Percentiles rank a stretch among this genome's conserved stretches.
These are phyloP conservation scores for Zea luxurians DNA, from an alignment of 176 grass and related monocot genomes.

Conservation along the genomic window DNA sequence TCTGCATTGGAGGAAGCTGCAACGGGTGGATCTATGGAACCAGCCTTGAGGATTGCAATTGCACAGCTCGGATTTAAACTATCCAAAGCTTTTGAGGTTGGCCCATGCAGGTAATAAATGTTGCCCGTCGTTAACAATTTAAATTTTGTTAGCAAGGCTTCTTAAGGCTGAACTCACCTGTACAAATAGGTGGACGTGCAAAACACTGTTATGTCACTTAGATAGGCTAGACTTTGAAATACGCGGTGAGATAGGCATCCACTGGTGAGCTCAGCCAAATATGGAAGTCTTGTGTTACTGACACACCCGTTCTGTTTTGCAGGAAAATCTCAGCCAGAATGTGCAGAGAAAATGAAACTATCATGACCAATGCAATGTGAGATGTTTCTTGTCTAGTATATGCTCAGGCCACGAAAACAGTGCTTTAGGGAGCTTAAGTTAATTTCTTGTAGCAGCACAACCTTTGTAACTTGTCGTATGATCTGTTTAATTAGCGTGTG, in stretches of 20 bases:
- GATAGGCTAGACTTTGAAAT: too few species aligned
- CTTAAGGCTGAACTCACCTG: too few species aligned
- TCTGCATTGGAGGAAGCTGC: constrained; percentile 62
- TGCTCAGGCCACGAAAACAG: background rate
- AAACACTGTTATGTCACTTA: too few species aligned
- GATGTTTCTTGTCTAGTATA: constrained; percentile 2
- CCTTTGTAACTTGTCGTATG: background rate
- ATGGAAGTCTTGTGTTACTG: background rate
- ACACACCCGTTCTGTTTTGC: constrained; percentile 31
- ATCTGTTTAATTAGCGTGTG: constrained; percentile 17
- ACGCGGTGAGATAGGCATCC: too few species aligned
- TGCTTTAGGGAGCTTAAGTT: constrained; percentile 27
- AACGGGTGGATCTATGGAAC: constrained; percentile 49
- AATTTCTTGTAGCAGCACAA: constrained; percentile 25
- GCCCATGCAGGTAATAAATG: constrained; percentile 64
- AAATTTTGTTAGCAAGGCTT: background rate
- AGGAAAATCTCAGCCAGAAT: constrained; percentile 65
- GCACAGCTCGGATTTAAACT: constrained; percentile 65
- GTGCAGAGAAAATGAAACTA: constrained; percentile 47
- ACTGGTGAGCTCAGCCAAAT: too few species aligned
- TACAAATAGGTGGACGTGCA: too few species aligned
- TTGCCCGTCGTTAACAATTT: background rate
- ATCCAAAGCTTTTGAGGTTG: constrained; percentile 59
- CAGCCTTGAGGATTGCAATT: constrained; percentile 54
- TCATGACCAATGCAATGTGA: constrained; percentile 47